These are phyloP conservation scores for Spatholobus suberectus DNA, from an alignment of 306 rosid species.

Conservation along the genomic window DNA sequence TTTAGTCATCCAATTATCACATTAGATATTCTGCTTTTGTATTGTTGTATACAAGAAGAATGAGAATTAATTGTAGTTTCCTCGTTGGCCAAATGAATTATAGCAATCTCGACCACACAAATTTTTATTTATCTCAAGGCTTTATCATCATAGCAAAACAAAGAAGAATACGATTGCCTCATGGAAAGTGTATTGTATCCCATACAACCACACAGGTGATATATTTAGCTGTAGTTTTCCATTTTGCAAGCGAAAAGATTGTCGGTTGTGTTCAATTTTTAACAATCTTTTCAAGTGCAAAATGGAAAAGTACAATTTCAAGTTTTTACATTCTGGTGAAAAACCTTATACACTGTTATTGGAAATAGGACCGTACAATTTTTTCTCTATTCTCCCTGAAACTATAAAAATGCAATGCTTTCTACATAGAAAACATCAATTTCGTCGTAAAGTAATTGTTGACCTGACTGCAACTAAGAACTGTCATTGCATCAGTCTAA, in stretches of 20 bases:
- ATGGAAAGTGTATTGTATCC: neutral
- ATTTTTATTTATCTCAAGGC: neutral
- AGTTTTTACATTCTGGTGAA: neutral
- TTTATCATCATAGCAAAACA: neutral
- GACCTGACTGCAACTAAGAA: neutral
- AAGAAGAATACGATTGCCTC: neutral
- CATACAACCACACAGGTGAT: too few relatives aligned
- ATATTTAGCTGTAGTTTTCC: neutral
- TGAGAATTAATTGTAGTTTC: neutral
- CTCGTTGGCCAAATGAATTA: neutral
- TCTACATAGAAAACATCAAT: neutral
- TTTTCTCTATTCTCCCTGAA: neutral
- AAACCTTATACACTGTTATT: neutral
- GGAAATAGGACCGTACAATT: neutral
- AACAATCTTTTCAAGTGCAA: neutral
- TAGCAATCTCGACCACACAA: neutral
- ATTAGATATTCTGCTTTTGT: neutral
- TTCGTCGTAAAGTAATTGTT: neutral
- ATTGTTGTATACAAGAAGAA: slow-evolving; percentile 5
- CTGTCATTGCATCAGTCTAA: neutral
- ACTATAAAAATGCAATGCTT: neutral
- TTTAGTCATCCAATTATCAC: neutral
- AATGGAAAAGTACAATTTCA: neutral
- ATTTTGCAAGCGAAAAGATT: neutral
- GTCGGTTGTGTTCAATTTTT: neutral